phyloP scores from a whole-genome alignment of 345 rosid species.

The Punica granatum region DNA sequence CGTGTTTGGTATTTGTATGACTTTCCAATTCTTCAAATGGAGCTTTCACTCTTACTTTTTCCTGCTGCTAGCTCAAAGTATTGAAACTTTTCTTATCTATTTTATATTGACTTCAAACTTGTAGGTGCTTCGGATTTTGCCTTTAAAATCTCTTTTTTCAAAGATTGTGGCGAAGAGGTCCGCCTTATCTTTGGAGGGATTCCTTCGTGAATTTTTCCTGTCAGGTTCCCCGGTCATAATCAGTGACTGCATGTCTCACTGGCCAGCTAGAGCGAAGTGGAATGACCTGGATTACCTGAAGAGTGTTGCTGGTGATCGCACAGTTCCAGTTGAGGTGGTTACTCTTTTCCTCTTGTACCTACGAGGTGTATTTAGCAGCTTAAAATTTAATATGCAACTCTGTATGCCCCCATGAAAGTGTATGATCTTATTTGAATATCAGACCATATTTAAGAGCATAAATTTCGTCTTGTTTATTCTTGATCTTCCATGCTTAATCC shows the following conservation, averaged over 20 bases:
- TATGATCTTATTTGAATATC: not conserved
- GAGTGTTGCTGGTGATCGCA: conserved; percentile 74
- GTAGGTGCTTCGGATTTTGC: conserved; percentile 57
- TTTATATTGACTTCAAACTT: conserved; percentile 3
- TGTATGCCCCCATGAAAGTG: no score
- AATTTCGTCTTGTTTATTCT: not conserved
- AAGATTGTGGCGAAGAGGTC: conserved; percentile 68
- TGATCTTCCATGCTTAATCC: not conserved
- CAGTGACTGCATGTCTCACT: conserved; percentile 82
- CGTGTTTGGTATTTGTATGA: not conserved
- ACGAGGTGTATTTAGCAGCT: not conserved
- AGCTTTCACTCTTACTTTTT: not conserved
- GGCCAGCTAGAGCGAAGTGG: conserved; percentile 94
- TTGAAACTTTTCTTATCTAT: not conserved
- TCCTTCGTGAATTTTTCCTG: conserved; percentile 58
- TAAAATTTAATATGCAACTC: no score
- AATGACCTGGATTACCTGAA: conserved; percentile 70
- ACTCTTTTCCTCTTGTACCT: conserved; percentile 8
- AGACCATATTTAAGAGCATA: not conserved
- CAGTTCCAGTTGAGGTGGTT: conserved; percentile 97
- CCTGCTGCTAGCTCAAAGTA: not conserved
- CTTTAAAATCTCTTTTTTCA: conserved; percentile 51
- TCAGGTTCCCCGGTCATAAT: conserved; percentile 73
- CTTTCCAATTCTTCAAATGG: not conserved
- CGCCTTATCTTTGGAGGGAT: conserved; percentile 71